These are phyloP conservation scores for Linaria vulgaris DNA, from an alignment of 257 asterid genomes.

Conservation along the genomic window DNA sequence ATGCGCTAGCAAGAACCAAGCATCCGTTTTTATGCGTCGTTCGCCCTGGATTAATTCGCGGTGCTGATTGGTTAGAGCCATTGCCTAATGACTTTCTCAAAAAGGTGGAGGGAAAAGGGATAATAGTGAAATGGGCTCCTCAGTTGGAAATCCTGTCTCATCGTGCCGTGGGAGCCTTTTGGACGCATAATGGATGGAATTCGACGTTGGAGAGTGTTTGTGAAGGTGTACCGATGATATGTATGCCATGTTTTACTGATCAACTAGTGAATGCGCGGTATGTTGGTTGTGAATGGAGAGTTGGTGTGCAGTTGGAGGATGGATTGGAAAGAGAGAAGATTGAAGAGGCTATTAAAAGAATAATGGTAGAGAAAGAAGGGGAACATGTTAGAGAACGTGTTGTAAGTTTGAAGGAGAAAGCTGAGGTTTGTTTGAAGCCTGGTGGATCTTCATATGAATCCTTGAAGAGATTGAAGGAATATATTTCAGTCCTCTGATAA, in stretches of 20 bases:
- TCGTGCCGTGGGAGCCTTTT: neutral
- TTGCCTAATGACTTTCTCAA: conserved; percentile 26
- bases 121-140: conserved; percentile 1
- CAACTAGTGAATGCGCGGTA: neutral
- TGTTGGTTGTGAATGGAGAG: neutral
- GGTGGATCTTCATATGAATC: neutral
- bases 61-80: conserved; percentile 15
- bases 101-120: conserved; percentile 1
- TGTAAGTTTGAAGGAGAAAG: neutral
- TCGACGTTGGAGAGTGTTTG: neutral
- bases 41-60: conserved; percentile 16
- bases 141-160: neutral
- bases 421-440: neutral
- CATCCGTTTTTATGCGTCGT: conserved; percentile 39
- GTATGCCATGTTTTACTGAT: neutral
- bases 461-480: neutral
- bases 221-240: neutral
- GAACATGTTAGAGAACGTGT: neutral
- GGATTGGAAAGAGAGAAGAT: neutral
- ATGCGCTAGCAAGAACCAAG: conserved; percentile 31
- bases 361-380: neutral
- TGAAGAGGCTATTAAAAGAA: neutral
- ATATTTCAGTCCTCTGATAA: too few species aligned
- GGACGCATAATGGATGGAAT: neutral
- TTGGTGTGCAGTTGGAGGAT: neutral